Evolutionary conservation across 1,284 basidiomycete species (phyloP), one percentile per base, ranked within the genome.

Genomic region (Taiwanofungus camphoratus): DNA sequence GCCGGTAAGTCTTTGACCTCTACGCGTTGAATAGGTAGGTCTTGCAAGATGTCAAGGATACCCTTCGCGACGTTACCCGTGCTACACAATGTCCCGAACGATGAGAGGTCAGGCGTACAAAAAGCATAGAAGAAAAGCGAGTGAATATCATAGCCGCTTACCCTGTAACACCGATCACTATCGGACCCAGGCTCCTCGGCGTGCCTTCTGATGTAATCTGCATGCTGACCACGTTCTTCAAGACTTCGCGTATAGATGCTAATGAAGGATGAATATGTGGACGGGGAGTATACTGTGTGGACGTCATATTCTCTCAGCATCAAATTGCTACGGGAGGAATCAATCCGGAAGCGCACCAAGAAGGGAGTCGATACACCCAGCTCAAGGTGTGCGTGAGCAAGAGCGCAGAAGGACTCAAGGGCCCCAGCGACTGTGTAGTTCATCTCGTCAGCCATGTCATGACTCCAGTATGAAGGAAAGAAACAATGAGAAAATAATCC

Each of bases 101-200:
- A 21, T 27, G 26, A 8, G 8, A 27, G 26, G 26, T 27, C 26
- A 27, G 26, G 15, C 32, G 18, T 9, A 20, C n/a, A 19, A 3
- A 33, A 23, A 26, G 9, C 23, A 18, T n/a, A n/a, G n/a, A n/a
- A n/a, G n/a, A n/a, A n/a, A n/a, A n/a, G n/a, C n/a, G n/a, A n/a
- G n/a, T n/a, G n/a, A n/a, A n/a, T n/a, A n/a, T n/a, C n/a, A n/a
- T n/a, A n/a, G n/a, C n/a, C n/a, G 22, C 69, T 44, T 56, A 89
- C 87, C 92, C 92, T 15, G 90, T 92, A 27, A 94, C 63, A 13
- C 87, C 83, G 41, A 94, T 77, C 0, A 93, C 76, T 35, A 90
- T 78, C 0, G 91, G 90, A 3, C 87, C 89, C 1, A 87, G 66
- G 7, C 68, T 64, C 38, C 60, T 58, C 7, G 85, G 82, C 1